phyloP scores from a whole-genome alignment of 257 asterid genomes.

The Solanum arcanum region DNA sequence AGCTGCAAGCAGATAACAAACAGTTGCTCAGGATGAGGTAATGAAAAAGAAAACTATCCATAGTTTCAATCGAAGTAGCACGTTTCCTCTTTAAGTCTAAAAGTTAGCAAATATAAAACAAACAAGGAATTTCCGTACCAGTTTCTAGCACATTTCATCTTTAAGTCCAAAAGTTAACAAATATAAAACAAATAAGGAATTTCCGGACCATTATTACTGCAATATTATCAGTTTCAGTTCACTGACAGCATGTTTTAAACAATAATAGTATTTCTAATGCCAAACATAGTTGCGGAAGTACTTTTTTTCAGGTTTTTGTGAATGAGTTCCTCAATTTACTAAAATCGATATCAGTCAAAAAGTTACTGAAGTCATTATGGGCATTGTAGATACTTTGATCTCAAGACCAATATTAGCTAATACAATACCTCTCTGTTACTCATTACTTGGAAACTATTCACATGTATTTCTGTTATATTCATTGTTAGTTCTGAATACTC shows the following conservation, averaged over 20 bases:
- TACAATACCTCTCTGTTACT: background rate
- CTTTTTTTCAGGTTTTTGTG: background rate
- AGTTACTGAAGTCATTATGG: background rate
- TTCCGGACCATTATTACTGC: background rate
- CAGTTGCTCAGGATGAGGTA: background rate
- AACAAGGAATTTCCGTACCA: background rate
- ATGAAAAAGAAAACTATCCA: background rate
- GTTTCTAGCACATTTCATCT: background rate
- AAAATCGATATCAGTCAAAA: background rate
- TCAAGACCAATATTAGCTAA: background rate
- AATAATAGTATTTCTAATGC: background rate
- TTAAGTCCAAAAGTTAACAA: background rate
- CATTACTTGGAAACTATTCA: background rate
- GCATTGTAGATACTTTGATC: background rate
- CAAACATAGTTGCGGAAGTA: background rate
- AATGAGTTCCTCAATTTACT: background rate
- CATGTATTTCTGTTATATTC: background rate
- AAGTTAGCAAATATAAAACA: background rate
- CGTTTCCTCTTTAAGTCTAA: background rate
- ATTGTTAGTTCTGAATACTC: background rate
- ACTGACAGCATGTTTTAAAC: background rate
- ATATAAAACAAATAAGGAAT: background rate
- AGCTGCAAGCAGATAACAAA: slow-evolving; percentile 49
- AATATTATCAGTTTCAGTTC: background rate
- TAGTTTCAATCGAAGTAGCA: background rate